These are phyloP conservation scores for Fusarium stilboides DNA, from an alignment of 2,329 filamentous ascomycete genomes.

Conservation along the genomic window DNA sequence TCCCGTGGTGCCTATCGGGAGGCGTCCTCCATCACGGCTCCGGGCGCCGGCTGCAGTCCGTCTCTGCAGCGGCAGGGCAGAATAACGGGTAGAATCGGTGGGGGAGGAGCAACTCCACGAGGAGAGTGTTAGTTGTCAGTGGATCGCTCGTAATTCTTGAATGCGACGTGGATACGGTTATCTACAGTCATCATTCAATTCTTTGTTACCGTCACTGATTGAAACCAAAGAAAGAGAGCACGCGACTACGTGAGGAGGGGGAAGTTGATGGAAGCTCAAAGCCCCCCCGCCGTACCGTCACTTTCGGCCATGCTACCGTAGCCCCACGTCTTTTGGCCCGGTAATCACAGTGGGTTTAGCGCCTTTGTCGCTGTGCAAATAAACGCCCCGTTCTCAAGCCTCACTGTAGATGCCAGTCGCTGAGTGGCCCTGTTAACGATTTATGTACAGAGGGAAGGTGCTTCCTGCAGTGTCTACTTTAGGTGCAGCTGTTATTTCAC, in stretches of 20 bases:
- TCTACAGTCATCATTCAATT: background rate
- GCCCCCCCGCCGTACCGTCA: constrained; percentile 13
- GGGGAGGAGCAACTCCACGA: background rate
- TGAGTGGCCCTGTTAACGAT: constrained; percentile 17
- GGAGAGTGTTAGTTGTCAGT: background rate
- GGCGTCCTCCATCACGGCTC: constrained; percentile 46
- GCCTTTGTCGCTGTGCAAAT: constrained; percentile 17
- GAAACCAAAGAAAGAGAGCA: constrained; percentile 23
- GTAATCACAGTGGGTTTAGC: constrained; percentile 40
- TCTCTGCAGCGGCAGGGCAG: constrained; percentile 32
- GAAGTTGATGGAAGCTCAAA: constrained; percentile 39
- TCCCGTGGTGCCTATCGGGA: constrained; percentile 48
- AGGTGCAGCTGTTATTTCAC: constrained; percentile 11
- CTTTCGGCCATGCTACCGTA: constrained; percentile 7
- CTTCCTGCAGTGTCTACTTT: background rate
- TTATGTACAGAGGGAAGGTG: constrained; percentile 25
- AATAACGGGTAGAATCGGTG: constrained; percentile 43
- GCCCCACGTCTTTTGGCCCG: constrained; percentile 33
- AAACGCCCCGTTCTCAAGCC: constrained; percentile 21
- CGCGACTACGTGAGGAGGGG: constrained; percentile 39
- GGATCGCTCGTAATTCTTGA: background rate
- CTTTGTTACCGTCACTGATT: background rate
- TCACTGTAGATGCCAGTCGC: constrained; percentile 14
- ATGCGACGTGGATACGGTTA: background rate
- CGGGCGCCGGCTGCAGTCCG: constrained; percentile 43